Percentiles rank a stretch among this genome's conserved stretches.
Conservation (phyloP, 2,329 filamentous ascomycete species). For the Ophiocordyceps unilateralis region DNA sequence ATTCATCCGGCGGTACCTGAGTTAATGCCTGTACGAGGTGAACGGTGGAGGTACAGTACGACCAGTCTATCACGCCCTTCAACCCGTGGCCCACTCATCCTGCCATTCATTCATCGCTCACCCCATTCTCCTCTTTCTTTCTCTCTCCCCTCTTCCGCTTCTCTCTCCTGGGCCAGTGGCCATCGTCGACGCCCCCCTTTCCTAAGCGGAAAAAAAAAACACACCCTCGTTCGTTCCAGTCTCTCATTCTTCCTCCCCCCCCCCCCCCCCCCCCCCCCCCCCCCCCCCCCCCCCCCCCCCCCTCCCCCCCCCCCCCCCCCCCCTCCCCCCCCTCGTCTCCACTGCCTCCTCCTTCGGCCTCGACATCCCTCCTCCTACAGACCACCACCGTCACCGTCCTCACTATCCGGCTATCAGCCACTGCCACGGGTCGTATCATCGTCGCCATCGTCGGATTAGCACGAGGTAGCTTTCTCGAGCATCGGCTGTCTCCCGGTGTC, state of each 20-base stretch:
- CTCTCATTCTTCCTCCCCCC: slow-evolving; percentile 18
- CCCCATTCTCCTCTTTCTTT: slow-evolving; percentile 1
- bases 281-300: background rate
- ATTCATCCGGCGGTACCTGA: background rate
- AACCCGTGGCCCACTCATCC: background rate
- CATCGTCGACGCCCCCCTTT: background rate
- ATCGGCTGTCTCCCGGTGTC: background rate
- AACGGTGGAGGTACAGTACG: background rate
- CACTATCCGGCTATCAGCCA: background rate
- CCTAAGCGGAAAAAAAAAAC: slow-evolving; percentile 2
- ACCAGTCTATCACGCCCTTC: background rate
- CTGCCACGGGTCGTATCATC: background rate
- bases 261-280: background rate
- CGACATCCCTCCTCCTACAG: background rate
- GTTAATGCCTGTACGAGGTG: background rate
- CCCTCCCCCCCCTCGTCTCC: background rate
- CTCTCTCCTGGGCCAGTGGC: background rate
- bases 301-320: background rate
- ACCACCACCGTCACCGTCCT: background rate
- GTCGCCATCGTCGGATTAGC: background rate
- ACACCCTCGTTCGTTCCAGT: slow-evolving; percentile 22
- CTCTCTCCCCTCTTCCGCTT: background rate
- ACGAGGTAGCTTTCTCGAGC: background rate
- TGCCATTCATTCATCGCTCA: background rate
- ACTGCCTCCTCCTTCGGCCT: background rate